Base-by-base conservation (phyloP, 345 rosid genomes). In the Boechera stricta region DNA sequence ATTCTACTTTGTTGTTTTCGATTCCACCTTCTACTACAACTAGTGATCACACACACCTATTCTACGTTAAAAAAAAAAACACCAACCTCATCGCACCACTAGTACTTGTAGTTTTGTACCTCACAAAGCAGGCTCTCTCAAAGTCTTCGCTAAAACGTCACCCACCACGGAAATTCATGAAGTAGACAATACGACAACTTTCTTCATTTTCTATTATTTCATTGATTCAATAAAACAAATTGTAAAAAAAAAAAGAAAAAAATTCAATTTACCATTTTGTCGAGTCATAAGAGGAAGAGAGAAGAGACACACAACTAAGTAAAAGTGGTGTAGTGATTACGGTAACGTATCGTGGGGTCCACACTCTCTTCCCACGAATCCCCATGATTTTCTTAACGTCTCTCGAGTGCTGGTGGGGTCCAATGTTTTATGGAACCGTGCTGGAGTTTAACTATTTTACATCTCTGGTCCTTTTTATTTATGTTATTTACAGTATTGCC, bases 311-410 rank as follows among this genome's bases (percentile, higher is more conserved):
- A 72, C 2, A 28, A 26, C 21, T n/a, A 16, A 29, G 62, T 54
- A 55, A 31, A 7, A 42, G 64, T 33, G 47, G 61, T 68, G 76
- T 55, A 61, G 81, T 77, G 55, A 65, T 64, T 64, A 77, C 62
- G 68, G 47, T 47, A 57, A 78, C 67, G 75, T 1, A 21, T 21
- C 24, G 24, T 21, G 24, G 24, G 24, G 24, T 21, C 24, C 24
- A 21, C 24, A 21, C 24, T 21, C 1, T 21, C 24, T 21, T 21
- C 24, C 24, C 24, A 21, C 80, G 71, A 64, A 77, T 65, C 77
- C 74, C 77, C 69, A 78, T 78, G 60, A 58, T 72, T 72, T 71
- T 49, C 41, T 72, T 71, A 78, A 64, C 81, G 67, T 57, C 38
- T 16, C 41, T 62, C 69, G 28, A 77, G 81, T 72, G 74, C 54